Base-by-base conservation (phyloP, 2,329 filamentous ascomycete species). In the Helminthosporium solani region DNA sequence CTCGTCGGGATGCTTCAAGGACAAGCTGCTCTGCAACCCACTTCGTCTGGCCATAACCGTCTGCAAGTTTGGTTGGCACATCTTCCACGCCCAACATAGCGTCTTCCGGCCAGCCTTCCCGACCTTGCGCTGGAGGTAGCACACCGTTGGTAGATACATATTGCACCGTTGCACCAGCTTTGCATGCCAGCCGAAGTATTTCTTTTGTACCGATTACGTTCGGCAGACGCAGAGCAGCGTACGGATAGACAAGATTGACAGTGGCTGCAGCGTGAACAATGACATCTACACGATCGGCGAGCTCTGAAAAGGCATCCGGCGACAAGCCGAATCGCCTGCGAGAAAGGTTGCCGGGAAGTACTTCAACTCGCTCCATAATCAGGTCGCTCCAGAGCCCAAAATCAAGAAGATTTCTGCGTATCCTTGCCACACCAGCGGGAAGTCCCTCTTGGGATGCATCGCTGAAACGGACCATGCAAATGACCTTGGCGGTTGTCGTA, bases 141-240 rank as follows among this genome's bases (percentile, higher is more conserved):
- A 92, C 87, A 40, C 88, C 88, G 54, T 91, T 91, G 0, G 87
- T 91, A 0, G 87, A 91, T 1, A 91, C 75, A 50, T 91, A 87
- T 57, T 91, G 86, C 1, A 91, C 77, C 0, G 87, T 90, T 1
- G 86, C 86, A 11, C 84, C 84, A 19, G 78, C 79, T 30, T 79
- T 77, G 46, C 80, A 78, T 0, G 87, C 87, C 20, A 92, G 74
- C 34, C 87, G 84, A 41, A 92, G 70, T 31, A 91, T 80, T 63
- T 91, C 87, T 33, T 81, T 75, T 0, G 87, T 90, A n/a, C 88
- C 88, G n/a, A 82, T 82, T 2, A 92, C 85, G 56, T 92, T 92
- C 46, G 87, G 81, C 40, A 79, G 81, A 42, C 87, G 80, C 54
- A 92, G 74, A 0, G 87, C 85, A 33, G 87, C 88, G 55, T 91